Percentiles rank a stretch among this genome's conserved stretches.
Conservation (phyloP, 306 rosid species). For the Phaseolus lunatus region DNA sequence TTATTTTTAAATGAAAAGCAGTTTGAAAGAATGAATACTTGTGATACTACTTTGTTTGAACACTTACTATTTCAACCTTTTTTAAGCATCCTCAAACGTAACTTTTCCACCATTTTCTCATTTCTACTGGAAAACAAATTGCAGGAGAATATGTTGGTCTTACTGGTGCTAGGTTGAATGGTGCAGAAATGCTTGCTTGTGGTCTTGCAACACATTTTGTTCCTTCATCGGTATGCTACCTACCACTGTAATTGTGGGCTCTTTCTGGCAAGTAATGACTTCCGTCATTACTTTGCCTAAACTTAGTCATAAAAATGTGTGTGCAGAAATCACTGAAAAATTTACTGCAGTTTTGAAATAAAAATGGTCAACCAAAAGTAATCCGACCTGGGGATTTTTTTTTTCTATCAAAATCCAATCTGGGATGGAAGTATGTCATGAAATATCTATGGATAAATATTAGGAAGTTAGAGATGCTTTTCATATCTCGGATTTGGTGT, state of each 20-base stretch:
- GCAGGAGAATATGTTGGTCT: constrained; percentile 98
- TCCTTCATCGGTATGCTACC: constrained; percentile 65
- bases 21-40: too few relatives aligned
- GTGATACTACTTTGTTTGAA: constrained; percentile 16
- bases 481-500: constrained; percentile 15
- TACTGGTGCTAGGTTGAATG: constrained; percentile 90
- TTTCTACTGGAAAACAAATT: constrained; percentile 43
- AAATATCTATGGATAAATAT: constrained; percentile 17
- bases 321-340: background rate
- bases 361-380: background rate
- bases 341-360: constrained; percentile 9
- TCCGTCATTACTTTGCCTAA: background rate
- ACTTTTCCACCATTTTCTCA: constrained; percentile 16
- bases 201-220: constrained; percentile 98
- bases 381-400: background rate
- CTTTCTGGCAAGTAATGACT: constrained; percentile 13
- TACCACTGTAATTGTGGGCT: constrained; percentile 29
- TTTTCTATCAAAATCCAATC: too few relatives aligned
- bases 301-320: background rate
- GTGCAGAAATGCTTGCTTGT: constrained; percentile 94
- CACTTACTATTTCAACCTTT: constrained; percentile 8
- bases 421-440: background rate
- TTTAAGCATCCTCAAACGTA: constrained; percentile 34
- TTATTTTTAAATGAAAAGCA: too few relatives aligned
- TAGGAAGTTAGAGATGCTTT: constrained; percentile 31